Percentiles rank a stretch among this genome's conserved stretches.
phyloP scores from a whole-genome alignment of 1,139 yeast genomes.

The Debaryomyces nepalensis region DNA sequence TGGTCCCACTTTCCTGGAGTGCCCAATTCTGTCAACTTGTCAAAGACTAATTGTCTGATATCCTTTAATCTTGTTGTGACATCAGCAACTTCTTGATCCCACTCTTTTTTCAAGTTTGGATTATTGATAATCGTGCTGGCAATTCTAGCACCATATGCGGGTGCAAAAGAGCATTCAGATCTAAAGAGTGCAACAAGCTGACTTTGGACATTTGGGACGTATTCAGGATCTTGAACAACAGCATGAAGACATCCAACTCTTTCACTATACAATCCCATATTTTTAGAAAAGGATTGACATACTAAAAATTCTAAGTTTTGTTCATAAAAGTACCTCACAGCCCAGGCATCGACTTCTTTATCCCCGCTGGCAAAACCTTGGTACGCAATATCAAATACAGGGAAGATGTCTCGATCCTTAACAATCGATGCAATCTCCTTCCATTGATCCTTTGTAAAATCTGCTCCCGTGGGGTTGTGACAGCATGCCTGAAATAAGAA shows the following conservation, averaged over 20 bases:
- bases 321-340: slow-evolving; percentile 30
- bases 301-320: slow-evolving; percentile 34
- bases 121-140: slow-evolving; percentile 35
- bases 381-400: slow-evolving; percentile 89
- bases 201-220: slow-evolving; percentile 27
- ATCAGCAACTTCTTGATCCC: slow-evolving; percentile 41
- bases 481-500: slow-evolving; percentile 88
- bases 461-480: slow-evolving; percentile 96
- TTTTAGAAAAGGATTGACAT: slow-evolving; percentile 51
- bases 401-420: slow-evolving; percentile 59
- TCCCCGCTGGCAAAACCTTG: slow-evolving; percentile 83
- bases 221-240: slow-evolving; percentile 30
- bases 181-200: slow-evolving; percentile 39
- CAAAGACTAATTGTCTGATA: slow-evolving; percentile 33
- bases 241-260: slow-evolving; percentile 49
- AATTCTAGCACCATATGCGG: slow-evolving; percentile 51
- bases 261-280: slow-evolving; percentile 52
- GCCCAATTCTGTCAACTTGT: slow-evolving; percentile 32
- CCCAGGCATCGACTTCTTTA: slow-evolving; percentile 37
- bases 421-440: slow-evolving; percentile 64
- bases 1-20: slow-evolving; percentile 52
- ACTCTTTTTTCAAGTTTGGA: slow-evolving; percentile 29
- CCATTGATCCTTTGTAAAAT: slow-evolving; percentile 85
- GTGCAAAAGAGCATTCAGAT: slow-evolving; percentile 48
- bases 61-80: slow-evolving; percentile 35